phyloP scores from a whole-genome alignment of 768 basidiomycete species.

The Suillus decipiens region DNA sequence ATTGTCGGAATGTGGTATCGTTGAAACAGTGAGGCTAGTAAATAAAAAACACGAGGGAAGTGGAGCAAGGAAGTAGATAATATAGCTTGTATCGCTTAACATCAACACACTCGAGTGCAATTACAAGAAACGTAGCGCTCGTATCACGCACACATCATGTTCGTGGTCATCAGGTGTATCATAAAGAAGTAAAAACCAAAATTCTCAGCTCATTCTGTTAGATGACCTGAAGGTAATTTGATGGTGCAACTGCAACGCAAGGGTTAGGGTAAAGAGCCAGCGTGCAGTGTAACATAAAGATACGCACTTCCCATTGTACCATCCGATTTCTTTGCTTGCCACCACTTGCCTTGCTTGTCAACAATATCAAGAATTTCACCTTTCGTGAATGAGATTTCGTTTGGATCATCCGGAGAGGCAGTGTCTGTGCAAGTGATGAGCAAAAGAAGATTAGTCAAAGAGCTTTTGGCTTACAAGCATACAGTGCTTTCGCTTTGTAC shows the following conservation, averaged over 20 bases:
- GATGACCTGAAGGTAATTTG: conserved; percentile 83
- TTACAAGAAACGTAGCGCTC: conserved; percentile 35
- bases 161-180: conserved; percentile 26
- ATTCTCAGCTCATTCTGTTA: conserved; percentile 37
- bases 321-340: conserved; percentile 83
- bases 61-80: conserved; percentile 25
- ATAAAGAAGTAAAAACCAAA: conserved; percentile 12
- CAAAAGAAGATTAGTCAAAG: conserved; percentile 17
- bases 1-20: conserved; percentile 32
- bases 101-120: conserved; percentile 26
- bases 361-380: conserved; percentile 91
- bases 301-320: conserved; percentile 76
- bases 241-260: conserved; percentile 64
- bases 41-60: conserved; percentile 28
- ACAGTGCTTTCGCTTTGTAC: conserved; percentile 87
- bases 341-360: conserved; percentile 94
- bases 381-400: conserved; percentile 92
- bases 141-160: conserved; percentile 29
- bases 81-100: conserved; percentile 30
- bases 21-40: conserved; percentile 13
- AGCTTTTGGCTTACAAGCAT: conserved; percentile 66
- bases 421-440: conserved; percentile 58
- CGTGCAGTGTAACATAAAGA: background rate
- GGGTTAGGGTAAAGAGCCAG: conserved; percentile 14
- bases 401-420: conserved; percentile 94